A percentile compares a stretch with the other conserved stretches of the same genome.
Conservation (phyloP, 2,329 filamentous ascomycete species). For the Zasmidium cellare region DNA sequence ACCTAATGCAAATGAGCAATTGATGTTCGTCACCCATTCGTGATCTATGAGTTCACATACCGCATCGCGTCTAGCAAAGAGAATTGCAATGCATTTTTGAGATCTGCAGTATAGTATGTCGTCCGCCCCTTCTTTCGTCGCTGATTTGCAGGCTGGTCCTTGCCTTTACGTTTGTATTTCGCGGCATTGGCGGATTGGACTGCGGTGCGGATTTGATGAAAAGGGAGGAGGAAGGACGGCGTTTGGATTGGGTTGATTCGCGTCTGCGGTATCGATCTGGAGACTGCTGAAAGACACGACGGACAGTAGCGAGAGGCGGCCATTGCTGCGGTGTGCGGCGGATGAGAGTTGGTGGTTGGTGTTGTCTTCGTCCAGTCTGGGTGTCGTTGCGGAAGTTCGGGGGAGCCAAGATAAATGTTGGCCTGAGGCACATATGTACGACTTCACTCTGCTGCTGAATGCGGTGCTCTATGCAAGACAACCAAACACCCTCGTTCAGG, state of each 20-base stretch:
- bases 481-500: neutral
- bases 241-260: constrained; percentile 16
- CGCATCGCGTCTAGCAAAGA: constrained; percentile 91
- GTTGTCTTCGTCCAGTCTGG: neutral
- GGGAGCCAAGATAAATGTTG: constrained; percentile 1
- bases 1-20: constrained; percentile 53
- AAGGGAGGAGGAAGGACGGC: constrained; percentile 24
- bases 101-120: constrained; percentile 62
- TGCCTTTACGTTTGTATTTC: constrained; percentile 43
- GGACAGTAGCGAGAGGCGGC: constrained; percentile 27
- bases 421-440: neutral
- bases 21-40: neutral
- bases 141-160: constrained; percentile 54
- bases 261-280: constrained; percentile 13
- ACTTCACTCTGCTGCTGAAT: neutral
- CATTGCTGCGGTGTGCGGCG: constrained; percentile 16
- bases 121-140: constrained; percentile 64
- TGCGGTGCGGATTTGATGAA: constrained; percentile 41
- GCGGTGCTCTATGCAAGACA: no score
- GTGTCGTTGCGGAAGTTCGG: constrained; percentile 15
- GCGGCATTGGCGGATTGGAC: constrained; percentile 39
- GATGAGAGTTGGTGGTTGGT: neutral
- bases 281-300: constrained; percentile 27
- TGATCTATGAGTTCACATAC: constrained; percentile 44
- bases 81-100: constrained; percentile 70